These are phyloP conservation scores for Erysimum cheiranthoides DNA, from an alignment of 345 rosid species.

Conservation along the genomic window DNA sequence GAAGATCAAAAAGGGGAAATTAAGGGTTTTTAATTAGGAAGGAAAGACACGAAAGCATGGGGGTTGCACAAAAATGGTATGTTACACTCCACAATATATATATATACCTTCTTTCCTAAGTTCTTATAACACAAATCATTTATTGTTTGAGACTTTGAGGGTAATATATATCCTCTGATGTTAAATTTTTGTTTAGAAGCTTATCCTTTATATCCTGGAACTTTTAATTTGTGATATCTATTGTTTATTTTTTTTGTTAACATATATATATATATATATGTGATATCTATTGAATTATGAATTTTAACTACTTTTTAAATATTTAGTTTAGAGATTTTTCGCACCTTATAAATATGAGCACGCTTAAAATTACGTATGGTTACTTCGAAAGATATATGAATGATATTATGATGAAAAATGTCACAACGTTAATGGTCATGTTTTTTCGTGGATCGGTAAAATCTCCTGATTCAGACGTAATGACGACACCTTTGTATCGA, in stretches of 20 bases:
- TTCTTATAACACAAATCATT: background rate
- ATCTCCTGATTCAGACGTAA: no score
- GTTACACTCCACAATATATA: conserved; percentile 24
- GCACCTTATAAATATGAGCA: background rate
- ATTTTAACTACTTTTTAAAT: background rate
- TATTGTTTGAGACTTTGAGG: background rate
- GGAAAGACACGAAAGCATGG: conserved; percentile 28
- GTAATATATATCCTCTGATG: background rate
- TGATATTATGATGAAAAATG: no score
- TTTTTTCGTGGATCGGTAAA: no score
- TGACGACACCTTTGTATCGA: no score
- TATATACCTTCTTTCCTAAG: conserved; percentile 17
- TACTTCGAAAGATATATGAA: no score
- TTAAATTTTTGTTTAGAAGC: background rate
- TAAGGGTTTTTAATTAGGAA: conserved; percentile 11
- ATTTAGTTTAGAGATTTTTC: background rate
- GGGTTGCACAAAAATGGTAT: conserved; percentile 12
- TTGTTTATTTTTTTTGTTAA: no score
- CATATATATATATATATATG: background rate
- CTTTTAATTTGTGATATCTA: background rate
- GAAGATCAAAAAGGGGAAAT: background rate
- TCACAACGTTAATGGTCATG: no score
- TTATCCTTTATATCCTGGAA: background rate
- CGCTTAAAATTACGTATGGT: background rate
- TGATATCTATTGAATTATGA: background rate